Evolutionary conservation across 2,329 filamentous ascomycete genomes (phyloP).

Genomic region (Penicillium sp.): DNA sequence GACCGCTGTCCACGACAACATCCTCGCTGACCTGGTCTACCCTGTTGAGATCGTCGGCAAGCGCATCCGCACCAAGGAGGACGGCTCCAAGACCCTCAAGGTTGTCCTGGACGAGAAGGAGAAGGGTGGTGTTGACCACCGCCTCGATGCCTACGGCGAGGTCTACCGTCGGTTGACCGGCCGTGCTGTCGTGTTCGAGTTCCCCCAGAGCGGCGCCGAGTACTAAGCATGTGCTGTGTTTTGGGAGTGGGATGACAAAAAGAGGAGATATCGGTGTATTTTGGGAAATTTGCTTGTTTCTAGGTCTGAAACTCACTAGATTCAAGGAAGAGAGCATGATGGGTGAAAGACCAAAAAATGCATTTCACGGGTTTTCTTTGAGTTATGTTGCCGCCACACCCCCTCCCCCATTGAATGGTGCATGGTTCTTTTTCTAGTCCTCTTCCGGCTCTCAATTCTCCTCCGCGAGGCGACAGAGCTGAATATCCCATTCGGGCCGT

Average conservation of each 20-base stretch:
- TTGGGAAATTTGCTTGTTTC: slow-evolving; percentile 28
- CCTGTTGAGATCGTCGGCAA: slow-evolving; percentile 99
- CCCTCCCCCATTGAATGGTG: slow-evolving; percentile 23
- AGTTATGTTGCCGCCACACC: slow-evolving; percentile 29
- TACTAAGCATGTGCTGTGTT: slow-evolving; percentile 64
- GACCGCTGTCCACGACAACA: slow-evolving; percentile 97
- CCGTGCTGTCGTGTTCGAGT: slow-evolving; percentile 96
- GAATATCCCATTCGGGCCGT: slow-evolving; percentile 24
- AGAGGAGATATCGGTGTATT: slow-evolving; percentile 27
- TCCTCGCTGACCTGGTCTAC: slow-evolving; percentile 97
- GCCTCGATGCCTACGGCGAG: slow-evolving; percentile 99
- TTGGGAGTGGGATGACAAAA: slow-evolving; percentile 23
- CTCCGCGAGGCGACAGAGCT: slow-evolving; percentile 20
- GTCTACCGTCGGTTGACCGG: slow-evolving; percentile 98
- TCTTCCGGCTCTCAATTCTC: slow-evolving; percentile 19
- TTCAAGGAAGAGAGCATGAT: slow-evolving; percentile 29
- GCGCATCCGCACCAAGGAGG: slow-evolving; percentile 97
- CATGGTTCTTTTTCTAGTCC: slow-evolving; percentile 17
- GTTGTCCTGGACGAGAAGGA: slow-evolving; percentile 99
- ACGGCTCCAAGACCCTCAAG: slow-evolving; percentile 98
- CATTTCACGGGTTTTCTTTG: slow-evolving; percentile 33
- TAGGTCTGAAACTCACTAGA: slow-evolving; percentile 32
- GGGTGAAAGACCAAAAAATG: slow-evolving; percentile 34
- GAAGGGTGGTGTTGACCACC: slow-evolving; percentile 98
- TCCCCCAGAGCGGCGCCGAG: slow-evolving; percentile 83